These are phyloP conservation scores for Platanthera guangdongensis DNA, from an alignment of 106 monocot genomes.

Conservation along the genomic window DNA sequence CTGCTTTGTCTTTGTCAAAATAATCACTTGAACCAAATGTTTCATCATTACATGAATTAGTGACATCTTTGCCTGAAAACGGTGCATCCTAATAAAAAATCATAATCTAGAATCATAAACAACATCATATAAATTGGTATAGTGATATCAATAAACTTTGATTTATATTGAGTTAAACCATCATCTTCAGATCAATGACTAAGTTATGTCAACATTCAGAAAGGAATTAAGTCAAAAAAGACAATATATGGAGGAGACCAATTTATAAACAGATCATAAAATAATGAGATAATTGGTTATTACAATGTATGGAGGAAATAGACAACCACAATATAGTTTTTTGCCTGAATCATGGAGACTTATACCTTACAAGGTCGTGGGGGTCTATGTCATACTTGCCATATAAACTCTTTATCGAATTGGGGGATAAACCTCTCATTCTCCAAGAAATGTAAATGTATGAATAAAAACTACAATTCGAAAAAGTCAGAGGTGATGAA, in stretches of 20 bases:
- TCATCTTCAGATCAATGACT: background rate
- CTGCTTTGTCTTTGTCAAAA: conserved; percentile 58
- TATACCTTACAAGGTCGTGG: conserved; percentile 80
- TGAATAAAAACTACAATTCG: too few relatives aligned
- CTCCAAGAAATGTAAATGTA: too few relatives aligned
- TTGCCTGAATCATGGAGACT: background rate
- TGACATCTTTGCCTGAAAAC: conserved; percentile 51
- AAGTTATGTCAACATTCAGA: background rate
- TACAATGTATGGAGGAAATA: too few relatives aligned
- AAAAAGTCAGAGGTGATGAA: too few relatives aligned
- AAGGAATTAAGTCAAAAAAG: background rate
- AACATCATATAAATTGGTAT: background rate
- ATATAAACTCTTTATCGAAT: too few relatives aligned
- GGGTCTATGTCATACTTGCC: conserved; percentile 15
- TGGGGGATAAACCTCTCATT: too few relatives aligned
- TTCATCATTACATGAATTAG: conserved; percentile 78
- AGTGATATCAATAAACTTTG: background rate
- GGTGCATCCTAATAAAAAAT: conserved; percentile 43
- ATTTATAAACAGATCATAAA: background rate
- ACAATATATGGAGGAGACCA: background rate
- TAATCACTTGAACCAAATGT: conserved; percentile 89
- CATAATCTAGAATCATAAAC: background rate
- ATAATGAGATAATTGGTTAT: background rate
- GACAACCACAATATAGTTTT: too few relatives aligned
- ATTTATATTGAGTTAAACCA: background rate